These are phyloP conservation scores for Suillus tomentosus DNA, from an alignment of 768 basidiomycete genomes.

Conservation along the genomic window DNA sequence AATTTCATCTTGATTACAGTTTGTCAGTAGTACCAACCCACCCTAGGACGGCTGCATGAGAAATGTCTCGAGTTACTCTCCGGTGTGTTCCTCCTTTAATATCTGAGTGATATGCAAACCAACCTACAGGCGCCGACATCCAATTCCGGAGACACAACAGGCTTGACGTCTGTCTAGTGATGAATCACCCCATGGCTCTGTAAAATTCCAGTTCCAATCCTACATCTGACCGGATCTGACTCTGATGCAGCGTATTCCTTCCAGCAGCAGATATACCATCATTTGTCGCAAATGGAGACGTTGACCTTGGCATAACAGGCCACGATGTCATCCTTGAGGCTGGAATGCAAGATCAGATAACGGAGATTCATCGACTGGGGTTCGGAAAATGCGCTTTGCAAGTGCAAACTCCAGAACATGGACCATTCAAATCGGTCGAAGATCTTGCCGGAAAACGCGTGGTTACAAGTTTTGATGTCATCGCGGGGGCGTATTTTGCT, in stretches of 20 bases:
- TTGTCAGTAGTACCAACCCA: not conserved
- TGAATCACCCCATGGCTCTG: constrained; percentile 94
- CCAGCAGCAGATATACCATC: constrained; percentile 97
- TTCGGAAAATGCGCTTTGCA: constrained; percentile 92
- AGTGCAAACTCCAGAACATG: constrained; percentile 86
- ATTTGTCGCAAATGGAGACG: constrained; percentile 96
- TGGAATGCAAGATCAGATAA: constrained; percentile 74
- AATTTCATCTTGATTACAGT: constrained; percentile 14
- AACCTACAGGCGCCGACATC: constrained; percentile 81
- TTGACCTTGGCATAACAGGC: constrained; percentile 96
- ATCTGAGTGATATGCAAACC: not conserved
- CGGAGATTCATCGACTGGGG: constrained; percentile 79
- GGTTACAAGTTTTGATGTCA: constrained; percentile 93
- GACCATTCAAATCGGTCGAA: constrained; percentile 68
- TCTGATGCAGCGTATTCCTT: constrained; percentile 77
- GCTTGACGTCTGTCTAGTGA: constrained; percentile 90
- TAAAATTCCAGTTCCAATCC: constrained; percentile 41
- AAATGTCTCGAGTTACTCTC: constrained; percentile 84
- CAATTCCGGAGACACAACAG: constrained; percentile 87
- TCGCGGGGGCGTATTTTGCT: constrained; percentile 78
- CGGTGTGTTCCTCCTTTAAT: constrained; percentile 48
- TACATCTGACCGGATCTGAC: not conserved
- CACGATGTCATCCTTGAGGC: constrained; percentile 97
- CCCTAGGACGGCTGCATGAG: constrained; percentile 81
- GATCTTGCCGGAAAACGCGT: constrained; percentile 89